A percentile compares a stretch with the other conserved stretches of the same genome.
Conservation (phyloP, 2,329 filamentous ascomycete species). For the Cryoendolithus antarcticus region DNA sequence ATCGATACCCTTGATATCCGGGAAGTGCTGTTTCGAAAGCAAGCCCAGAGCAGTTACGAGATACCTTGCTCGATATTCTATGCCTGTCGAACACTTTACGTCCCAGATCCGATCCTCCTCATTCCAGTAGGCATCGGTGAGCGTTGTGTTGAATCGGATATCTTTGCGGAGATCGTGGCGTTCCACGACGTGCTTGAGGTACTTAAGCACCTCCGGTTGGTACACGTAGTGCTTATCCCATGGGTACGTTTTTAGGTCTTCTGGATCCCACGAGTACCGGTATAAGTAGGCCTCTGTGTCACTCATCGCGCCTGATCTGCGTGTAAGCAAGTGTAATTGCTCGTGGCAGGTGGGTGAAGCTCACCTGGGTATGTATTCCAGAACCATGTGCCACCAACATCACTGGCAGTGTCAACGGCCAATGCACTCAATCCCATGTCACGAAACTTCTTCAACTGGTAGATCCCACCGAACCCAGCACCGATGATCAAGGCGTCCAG, state of each 20-base stretch:
- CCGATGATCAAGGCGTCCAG: constrained; percentile 21
- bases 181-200: constrained; percentile 23
- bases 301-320: constrained; percentile 21
- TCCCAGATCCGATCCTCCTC: constrained; percentile 20
- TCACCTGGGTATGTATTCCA: constrained; percentile 16
- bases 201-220: constrained; percentile 23
- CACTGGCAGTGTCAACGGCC: constrained; percentile 17
- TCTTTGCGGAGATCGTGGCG: constrained; percentile 24
- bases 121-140: constrained; percentile 24
- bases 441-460: constrained; percentile 28
- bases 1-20: constrained; percentile 23
- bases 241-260: constrained; percentile 18
- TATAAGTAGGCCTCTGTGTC: constrained; percentile 12
- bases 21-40: constrained; percentile 22
- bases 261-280: constrained; percentile 19
- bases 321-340: constrained; percentile 25
- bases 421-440: constrained; percentile 17
- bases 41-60: constrained; percentile 25
- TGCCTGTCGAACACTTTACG: constrained; percentile 14
- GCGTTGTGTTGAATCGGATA: constrained; percentile 30
- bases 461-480: constrained; percentile 30
- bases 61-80: constrained; percentile 16
- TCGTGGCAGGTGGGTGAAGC: constrained; percentile 22
- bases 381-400: constrained; percentile 22
- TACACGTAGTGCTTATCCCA: constrained; percentile 26